phyloP scores from a whole-genome alignment of 1,139 yeast species.

The Citeromyces hawaiiensis region DNA sequence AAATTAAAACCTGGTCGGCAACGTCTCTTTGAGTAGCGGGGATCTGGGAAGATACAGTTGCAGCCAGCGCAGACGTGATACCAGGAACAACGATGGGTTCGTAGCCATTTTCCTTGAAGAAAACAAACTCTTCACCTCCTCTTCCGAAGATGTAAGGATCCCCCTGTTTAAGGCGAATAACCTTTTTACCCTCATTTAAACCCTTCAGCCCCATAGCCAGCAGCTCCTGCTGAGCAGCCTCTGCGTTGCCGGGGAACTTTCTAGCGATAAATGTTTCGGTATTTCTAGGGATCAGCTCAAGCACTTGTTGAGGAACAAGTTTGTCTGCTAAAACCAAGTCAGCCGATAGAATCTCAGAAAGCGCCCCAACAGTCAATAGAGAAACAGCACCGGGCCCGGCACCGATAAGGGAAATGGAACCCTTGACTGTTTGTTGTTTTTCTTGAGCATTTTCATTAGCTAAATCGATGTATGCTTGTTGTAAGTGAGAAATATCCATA shows the following conservation, averaged over 20 bases:
- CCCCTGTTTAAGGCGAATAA: constrained; percentile 88
- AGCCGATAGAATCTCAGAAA: constrained; percentile 68
- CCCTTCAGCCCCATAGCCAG: constrained; percentile 57
- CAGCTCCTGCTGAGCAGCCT: constrained; percentile 80
- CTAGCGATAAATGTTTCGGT: constrained; percentile 78
- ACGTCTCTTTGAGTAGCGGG: constrained; percentile 91
- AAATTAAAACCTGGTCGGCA: constrained; percentile 82
- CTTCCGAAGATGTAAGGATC: constrained; percentile 96
- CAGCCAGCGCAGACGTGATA: constrained; percentile 80
- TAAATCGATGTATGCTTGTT: constrained; percentile 20
- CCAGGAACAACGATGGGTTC: constrained; percentile 76
- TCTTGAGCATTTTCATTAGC: constrained; percentile 4
- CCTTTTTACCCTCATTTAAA: constrained; percentile 52
- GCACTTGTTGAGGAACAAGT: constrained; percentile 78
- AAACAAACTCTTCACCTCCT: constrained; percentile 85
- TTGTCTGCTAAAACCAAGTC: constrained; percentile 85
- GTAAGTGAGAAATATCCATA: constrained; percentile 43
- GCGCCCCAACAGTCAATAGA: constrained; percentile 74
- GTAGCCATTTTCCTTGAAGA: constrained; percentile 54
- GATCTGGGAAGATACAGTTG: constrained; percentile 73
- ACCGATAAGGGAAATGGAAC: constrained; percentile 70
- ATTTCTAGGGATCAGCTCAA: constrained; percentile 62
- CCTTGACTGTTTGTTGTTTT: constrained; percentile 16
- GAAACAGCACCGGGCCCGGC: constrained; percentile 91
- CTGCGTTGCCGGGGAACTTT: constrained; percentile 96